A percentile compares a stretch with the other conserved stretches of the same genome.
Conservation (phyloP, 2,329 filamentous ascomycete genomes). For the Ophiostoma sp. region DNA sequence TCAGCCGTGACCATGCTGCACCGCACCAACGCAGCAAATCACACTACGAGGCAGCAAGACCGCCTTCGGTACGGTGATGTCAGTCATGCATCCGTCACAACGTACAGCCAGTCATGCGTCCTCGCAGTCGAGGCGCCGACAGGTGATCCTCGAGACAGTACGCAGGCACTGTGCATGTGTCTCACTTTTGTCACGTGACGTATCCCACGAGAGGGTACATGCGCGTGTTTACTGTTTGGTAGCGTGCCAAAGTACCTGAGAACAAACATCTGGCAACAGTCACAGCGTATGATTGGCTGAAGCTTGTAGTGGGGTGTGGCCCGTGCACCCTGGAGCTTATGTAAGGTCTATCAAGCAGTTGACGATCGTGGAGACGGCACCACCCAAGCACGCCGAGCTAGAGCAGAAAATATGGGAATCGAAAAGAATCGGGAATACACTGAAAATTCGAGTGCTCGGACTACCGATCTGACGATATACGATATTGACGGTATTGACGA, state of each 20-base stretch:
- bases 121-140: neutral
- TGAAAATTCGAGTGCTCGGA: neutral
- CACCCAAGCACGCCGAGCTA: neutral
- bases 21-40: too few relatives aligned
- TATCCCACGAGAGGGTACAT: neutral
- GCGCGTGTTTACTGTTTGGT: constrained; percentile 7
- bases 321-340: neutral
- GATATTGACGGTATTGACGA: constrained; percentile 5
- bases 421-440: neutral
- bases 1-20: neutral
- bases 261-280: constrained; percentile 8
- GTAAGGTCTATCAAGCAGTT: neutral
- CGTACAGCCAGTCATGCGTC: neutral
- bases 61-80: neutral
- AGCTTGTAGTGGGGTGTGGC: constrained; percentile 14
- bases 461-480: neutral
- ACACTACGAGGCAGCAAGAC: too few relatives aligned
- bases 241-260: constrained; percentile 8
- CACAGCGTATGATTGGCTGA: constrained; percentile 16
- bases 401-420: neutral
- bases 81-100: neutral
- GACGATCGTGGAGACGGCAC: constrained; percentile 10
- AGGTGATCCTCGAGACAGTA: constrained; percentile 9
- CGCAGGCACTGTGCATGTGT: constrained; percentile 9
- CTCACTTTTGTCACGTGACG: neutral